Conservation (phyloP, 1,284 basidiomycete species). For the Melampsora larici-populina region DNA sequence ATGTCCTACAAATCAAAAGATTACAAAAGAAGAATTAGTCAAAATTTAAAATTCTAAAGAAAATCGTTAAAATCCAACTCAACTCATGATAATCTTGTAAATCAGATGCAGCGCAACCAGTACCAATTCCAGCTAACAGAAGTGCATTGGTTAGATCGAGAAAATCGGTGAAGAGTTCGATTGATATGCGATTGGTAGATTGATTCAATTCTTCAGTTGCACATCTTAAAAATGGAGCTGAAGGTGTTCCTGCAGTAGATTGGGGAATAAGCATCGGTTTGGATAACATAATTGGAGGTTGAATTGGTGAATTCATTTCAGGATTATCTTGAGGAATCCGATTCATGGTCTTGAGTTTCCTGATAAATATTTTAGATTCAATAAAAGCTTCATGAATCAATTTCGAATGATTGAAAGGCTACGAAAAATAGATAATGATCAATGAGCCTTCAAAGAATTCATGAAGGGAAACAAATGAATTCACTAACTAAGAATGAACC, state of each 20-base stretch:
- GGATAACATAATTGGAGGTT: neutral
- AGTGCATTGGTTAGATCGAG: neutral
- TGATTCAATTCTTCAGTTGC: neutral
- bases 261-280: neutral
- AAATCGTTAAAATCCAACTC: too few relatives aligned
- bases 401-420: neutral
- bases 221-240: neutral
- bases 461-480: neutral
- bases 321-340: neutral
- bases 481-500: neutral
- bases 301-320: neutral
- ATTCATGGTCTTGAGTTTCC: neutral
- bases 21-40: too few relatives aligned
- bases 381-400: neutral
- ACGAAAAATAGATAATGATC: neutral
- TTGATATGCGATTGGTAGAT: neutral
- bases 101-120: neutral
- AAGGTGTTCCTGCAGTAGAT: neutral
- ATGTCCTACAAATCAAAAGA: too few relatives aligned
- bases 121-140: neutral
- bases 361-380: neutral
- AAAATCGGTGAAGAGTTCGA: constrained; percentile 5
- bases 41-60: too few relatives aligned
- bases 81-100: neutral
- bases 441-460: neutral